Percentiles rank a stretch among this genome's conserved stretches.
phyloP scores from a whole-genome alignment of 2,329 filamentous ascomycete genomes.

The Thermothelomyces thermophilus region DNA sequence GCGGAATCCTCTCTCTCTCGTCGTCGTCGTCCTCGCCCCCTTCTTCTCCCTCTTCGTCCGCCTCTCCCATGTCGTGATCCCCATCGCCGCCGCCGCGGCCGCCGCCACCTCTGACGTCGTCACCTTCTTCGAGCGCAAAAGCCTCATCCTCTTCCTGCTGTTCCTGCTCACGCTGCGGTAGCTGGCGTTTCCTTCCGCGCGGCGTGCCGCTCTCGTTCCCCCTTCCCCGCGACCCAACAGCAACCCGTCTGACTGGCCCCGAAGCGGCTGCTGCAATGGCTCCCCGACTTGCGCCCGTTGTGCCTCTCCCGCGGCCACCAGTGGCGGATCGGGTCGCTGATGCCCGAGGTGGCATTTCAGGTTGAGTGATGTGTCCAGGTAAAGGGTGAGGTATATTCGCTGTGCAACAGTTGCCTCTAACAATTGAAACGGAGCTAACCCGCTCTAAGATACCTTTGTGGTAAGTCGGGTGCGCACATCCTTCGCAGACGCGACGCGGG shows the following conservation, averaged over 20 bases:
- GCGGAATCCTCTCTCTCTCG: conserved; percentile 52
- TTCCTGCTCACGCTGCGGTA: conserved; percentile 1
- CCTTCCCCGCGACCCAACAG: neutral
- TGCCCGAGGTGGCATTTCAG: conserved; percentile 34
- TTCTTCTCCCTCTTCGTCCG: conserved; percentile 17
- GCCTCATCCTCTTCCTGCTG: conserved; percentile 16
- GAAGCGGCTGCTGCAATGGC: neutral
- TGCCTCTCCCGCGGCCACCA: neutral
- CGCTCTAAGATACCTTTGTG: too few species aligned
- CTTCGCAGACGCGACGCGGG: too few species aligned
- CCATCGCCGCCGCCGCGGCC: conserved; percentile 2
- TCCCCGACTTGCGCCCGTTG: neutral
- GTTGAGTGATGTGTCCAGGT: neutral
- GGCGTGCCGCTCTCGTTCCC: neutral
- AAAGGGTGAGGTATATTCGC: too few species aligned
- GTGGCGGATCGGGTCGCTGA: conserved; percentile 17
- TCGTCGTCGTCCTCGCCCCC: conserved; percentile 19
- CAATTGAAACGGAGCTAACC: too few species aligned
- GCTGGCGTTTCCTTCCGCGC: neutral
- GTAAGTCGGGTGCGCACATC: neutral
- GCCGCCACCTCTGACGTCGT: neutral
- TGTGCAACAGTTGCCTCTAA: too few species aligned
- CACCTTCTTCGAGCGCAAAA: too few species aligned
- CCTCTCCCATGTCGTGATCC: neutral
- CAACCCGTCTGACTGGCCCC: neutral